Percentiles rank a stretch among this genome's conserved stretches.
phyloP scores from a whole-genome alignment of 352 stramenopile genomes.

The Elongisporangium undulatum region DNA sequence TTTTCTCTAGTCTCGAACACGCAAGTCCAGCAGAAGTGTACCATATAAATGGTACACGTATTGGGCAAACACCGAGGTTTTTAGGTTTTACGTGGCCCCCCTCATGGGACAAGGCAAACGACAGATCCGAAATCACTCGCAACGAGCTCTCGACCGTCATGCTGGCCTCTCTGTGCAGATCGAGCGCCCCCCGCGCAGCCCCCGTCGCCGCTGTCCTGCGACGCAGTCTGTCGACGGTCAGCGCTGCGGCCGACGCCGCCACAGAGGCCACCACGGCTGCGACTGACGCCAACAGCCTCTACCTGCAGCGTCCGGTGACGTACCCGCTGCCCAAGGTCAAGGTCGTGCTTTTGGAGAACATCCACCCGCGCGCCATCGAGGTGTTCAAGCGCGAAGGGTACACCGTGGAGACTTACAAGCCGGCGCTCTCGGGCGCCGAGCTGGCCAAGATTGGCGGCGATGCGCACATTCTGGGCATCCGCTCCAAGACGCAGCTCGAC shows the following conservation, averaged over 20 bases:
- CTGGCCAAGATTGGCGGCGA: constrained; percentile 70
- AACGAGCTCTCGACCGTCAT: background rate
- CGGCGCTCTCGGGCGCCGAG: constrained; percentile 64
- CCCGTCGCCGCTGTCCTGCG: background rate
- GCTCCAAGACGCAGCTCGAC: constrained; percentile 81
- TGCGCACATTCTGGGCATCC: constrained; percentile 74
- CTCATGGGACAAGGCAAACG: background rate
- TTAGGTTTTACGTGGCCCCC: background rate
- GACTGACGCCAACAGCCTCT: constrained; percentile 17
- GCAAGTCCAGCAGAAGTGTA: background rate
- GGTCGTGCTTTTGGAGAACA: constrained; percentile 82
- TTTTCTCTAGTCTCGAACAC: background rate
- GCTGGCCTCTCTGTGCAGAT: background rate
- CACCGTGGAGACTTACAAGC: constrained; percentile 75
- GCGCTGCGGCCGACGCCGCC: constrained; percentile 3
- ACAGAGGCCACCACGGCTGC: constrained; percentile 9
- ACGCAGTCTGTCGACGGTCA: constrained; percentile 4
- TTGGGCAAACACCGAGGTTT: background rate
- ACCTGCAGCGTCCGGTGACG: constrained; percentile 65
- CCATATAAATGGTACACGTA: background rate
- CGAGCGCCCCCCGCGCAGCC: background rate
- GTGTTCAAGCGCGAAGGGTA: constrained; percentile 80
- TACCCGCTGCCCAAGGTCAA: constrained; percentile 81
- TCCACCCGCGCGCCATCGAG: constrained; percentile 69
- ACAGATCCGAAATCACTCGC: background rate